A percentile compares a stretch with the other conserved stretches of the same genome.
phyloP scores from a whole-genome alignment of 2,329 filamentous ascomycete species.

The Aureobasidium lini region DNA sequence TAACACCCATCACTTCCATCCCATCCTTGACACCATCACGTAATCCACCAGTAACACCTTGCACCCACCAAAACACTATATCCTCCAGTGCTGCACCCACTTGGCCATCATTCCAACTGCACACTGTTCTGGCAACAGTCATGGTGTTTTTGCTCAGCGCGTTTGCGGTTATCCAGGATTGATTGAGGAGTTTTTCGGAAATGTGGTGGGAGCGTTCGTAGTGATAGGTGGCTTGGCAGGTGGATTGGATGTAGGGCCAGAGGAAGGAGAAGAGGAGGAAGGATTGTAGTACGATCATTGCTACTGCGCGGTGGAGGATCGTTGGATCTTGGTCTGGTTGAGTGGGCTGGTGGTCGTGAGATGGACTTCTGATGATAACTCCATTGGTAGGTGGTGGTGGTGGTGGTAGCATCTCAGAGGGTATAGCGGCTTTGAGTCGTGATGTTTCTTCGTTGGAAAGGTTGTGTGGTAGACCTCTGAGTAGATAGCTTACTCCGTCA shows the following conservation, averaged over 20 bases:
- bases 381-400: constrained; percentile 9
- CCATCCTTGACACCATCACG: constrained; percentile 56
- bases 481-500: constrained; percentile 55
- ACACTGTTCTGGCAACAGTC: constrained; percentile 47
- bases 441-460: constrained; percentile 49
- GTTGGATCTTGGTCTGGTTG: constrained; percentile 30
- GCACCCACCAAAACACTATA: constrained; percentile 52
- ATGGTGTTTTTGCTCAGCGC: constrained; percentile 46
- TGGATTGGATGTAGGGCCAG: constrained; percentile 51
- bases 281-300: constrained; percentile 48
- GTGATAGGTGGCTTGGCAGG: constrained; percentile 48
- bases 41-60: constrained; percentile 58
- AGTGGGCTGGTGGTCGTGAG: background rate
- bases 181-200: constrained; percentile 49
- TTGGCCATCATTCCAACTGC: constrained; percentile 56
- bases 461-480: constrained; percentile 54
- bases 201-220: constrained; percentile 62
- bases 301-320: constrained; percentile 52
- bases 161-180: constrained; percentile 47
- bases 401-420: constrained; percentile 25
- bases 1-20: constrained; percentile 38
- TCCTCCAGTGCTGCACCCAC: constrained; percentile 53
- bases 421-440: constrained; percentile 46
- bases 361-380: background rate
- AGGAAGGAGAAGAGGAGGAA: constrained; percentile 55